Evolutionary conservation across 352 stramenopile species (phyloP).

Genomic region (Phytophthora sojae): DNA sequence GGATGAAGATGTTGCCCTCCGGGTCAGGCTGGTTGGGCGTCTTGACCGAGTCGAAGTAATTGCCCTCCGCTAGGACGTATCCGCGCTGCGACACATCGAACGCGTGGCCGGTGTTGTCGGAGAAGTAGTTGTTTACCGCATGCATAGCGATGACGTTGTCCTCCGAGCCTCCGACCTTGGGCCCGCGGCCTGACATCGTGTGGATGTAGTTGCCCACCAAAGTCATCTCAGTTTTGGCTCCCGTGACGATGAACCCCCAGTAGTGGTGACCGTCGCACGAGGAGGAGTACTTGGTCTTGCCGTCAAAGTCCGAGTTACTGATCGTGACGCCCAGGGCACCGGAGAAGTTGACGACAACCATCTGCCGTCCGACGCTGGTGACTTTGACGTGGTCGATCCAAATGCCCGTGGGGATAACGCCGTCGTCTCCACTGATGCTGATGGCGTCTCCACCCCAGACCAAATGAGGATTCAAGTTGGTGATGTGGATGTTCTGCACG

Average conservation of each 20-base stretch:
- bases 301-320: conserved; percentile 17
- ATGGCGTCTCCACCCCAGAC: conserved; percentile 37
- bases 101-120: conserved; percentile 36
- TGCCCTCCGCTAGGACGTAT: conserved; percentile 46
- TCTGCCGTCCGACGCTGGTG: conserved; percentile 32
- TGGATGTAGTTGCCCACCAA: conserved; percentile 48
- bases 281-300: too few relatives aligned
- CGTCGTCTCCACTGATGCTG: conserved; percentile 14
- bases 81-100: conserved; percentile 37
- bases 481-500: conserved; percentile 52
- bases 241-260: conserved; percentile 40
- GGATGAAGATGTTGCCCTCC: conserved; percentile 15
- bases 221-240: conserved; percentile 31
- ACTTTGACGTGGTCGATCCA: conserved; percentile 48
- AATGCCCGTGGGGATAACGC: conserved; percentile 15
- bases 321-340: conserved; percentile 28
- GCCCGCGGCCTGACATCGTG: conserved; percentile 18
- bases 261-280: conserved; percentile 20
- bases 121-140: conserved; percentile 53
- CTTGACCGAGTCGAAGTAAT: conserved; percentile 47
- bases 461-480: conserved; percentile 41
- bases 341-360: conserved; percentile 27
- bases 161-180: conserved; percentile 26
- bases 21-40: conserved; percentile 8
- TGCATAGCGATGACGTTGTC: conserved; percentile 31